Evolutionary conservation across 805 yeast species (phyloP).

Genomic region (Candida awuae): DNA sequence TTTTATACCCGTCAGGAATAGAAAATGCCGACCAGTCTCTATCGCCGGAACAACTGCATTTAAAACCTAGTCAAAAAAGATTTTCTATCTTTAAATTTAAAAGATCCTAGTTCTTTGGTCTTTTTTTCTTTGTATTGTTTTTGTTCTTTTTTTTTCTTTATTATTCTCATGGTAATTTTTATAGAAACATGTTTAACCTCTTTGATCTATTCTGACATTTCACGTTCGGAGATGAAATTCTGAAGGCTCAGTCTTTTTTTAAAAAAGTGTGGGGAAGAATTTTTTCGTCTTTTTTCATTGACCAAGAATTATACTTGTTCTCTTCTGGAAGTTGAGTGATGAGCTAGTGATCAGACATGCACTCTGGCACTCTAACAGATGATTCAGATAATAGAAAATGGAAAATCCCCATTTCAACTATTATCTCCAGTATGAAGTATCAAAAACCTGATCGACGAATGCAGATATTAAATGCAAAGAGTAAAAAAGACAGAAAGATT

Average conservation of each 20-base stretch:
- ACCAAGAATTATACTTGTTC: too few relatives aligned
- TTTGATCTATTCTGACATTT: too few relatives aligned
- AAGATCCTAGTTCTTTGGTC: background rate
- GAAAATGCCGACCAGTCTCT: background rate
- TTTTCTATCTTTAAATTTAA: constrained; percentile 8
- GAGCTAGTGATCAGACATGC: too few relatives aligned
- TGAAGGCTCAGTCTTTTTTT: too few relatives aligned
- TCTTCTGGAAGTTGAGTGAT: too few relatives aligned
- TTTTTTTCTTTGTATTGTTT: background rate
- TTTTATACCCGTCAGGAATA: background rate
- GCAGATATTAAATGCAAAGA: background rate
- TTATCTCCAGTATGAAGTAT: background rate
- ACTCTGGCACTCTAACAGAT: too few relatives aligned
- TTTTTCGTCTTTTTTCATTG: too few relatives aligned
- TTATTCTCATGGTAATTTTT: background rate
- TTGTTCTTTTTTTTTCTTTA: background rate
- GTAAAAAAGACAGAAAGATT: constrained; percentile 11
- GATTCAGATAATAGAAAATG: background rate
- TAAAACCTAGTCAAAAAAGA: constrained; percentile 1
- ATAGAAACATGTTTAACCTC: background rate
- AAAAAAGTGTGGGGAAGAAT: too few relatives aligned
- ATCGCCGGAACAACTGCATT: background rate
- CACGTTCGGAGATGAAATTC: too few relatives aligned
- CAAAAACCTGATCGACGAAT: background rate
- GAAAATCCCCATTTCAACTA: background rate